phyloP scores from a whole-genome alignment of 73 alveolate species.

The Tetrahymena malaccensis region DNA sequence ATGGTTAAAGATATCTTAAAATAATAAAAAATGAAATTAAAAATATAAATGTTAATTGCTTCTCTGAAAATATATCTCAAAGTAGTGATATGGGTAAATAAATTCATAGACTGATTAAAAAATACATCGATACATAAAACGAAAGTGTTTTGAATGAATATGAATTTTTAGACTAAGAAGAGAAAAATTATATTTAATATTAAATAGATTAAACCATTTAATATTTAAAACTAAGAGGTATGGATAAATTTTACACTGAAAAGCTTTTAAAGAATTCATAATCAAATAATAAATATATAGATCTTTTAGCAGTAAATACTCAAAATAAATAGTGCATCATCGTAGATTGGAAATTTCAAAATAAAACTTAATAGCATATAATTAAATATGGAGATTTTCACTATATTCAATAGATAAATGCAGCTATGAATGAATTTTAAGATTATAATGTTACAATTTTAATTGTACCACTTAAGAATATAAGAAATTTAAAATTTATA shows the following conservation, averaged over 20 bases:
- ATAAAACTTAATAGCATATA: not conserved
- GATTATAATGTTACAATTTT: not conserved
- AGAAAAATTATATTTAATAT: not conserved
- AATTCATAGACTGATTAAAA: not conserved
- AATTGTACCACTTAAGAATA: not conserved
- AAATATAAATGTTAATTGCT: not conserved
- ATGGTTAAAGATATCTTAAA: not conserved
- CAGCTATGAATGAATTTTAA: not conserved
- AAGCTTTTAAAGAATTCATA: not conserved
- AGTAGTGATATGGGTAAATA: not conserved
- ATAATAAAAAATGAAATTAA: not conserved
- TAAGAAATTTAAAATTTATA: not conserved
- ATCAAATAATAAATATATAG: not conserved
- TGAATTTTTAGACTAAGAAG: not conserved
- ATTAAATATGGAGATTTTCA: not conserved
- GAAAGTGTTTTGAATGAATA: not conserved
- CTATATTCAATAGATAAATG: not conserved
- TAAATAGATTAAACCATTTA: not conserved
- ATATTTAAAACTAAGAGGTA: not conserved
- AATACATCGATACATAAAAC: not conserved
- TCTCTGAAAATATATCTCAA: not conserved
- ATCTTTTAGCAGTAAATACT: not conserved
- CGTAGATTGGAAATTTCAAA: not conserved
- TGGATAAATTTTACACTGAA: not conserved
- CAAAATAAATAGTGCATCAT: not conserved